phyloP scores from a whole-genome alignment of 352 stramenopile genomes.

The Phytophthora colocasiae region DNA sequence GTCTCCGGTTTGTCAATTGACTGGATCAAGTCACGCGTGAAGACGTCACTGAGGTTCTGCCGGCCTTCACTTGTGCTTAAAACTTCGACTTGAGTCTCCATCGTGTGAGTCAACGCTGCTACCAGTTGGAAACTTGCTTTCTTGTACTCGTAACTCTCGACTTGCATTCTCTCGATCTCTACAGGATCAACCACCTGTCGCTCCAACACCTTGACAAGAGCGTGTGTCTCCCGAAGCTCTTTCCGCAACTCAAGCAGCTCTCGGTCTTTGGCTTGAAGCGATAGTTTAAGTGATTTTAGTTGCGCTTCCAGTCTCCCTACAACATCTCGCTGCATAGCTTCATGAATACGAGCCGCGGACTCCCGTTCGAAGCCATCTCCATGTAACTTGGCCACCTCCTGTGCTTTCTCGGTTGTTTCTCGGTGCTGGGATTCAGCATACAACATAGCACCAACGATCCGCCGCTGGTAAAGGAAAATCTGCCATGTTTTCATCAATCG shows the following conservation, averaged over 20 bases:
- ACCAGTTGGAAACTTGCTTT: conserved; percentile 74
- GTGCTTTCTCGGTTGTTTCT: conserved; percentile 42
- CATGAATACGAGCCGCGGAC: conserved; percentile 40
- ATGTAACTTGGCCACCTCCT: conserved; percentile 64
- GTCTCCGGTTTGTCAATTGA: conserved; percentile 73
- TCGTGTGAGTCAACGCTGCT: conserved; percentile 44
- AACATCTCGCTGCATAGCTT: conserved; percentile 51
- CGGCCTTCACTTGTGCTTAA: conserved; percentile 67
- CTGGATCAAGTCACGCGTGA: conserved; percentile 69
- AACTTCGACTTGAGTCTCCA: conserved; percentile 70
- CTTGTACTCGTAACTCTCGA: conserved; percentile 73
- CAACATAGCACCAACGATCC: conserved; percentile 77
- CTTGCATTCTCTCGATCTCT: conserved; percentile 63
- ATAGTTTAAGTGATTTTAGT: conserved; percentile 39
- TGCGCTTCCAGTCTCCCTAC: conserved; percentile 44
- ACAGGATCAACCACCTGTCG: conserved; percentile 56
- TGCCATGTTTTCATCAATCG: conserved; percentile 58
- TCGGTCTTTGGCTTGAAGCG: conserved; percentile 52
- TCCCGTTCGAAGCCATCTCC: conserved; percentile 64
- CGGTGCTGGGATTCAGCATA: conserved; percentile 70
- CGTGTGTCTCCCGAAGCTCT: conserved; percentile 49
- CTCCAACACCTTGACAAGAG: conserved; percentile 46
- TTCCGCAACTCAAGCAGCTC: conserved; percentile 60
- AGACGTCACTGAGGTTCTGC: conserved; percentile 68
- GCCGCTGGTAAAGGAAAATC: conserved; percentile 62